phyloP scores from a whole-genome alignment of 2,329 filamentous ascomycete genomes.

The Penicillium rolfsii region DNA sequence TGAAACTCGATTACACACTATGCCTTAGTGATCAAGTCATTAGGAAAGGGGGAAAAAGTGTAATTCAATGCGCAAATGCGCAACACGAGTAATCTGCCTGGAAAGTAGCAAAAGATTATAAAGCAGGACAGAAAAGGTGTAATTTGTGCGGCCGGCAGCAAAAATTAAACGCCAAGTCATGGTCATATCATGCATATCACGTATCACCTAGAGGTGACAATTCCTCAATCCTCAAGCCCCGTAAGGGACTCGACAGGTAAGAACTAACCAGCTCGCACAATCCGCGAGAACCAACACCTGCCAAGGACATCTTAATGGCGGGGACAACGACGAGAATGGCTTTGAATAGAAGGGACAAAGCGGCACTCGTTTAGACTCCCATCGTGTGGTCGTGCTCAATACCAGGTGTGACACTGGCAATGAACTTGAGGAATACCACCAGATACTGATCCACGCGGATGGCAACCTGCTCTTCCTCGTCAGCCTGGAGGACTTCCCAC shows the following conservation, averaged over 20 bases:
- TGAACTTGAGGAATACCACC: slow-evolving; percentile 64
- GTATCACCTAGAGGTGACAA: neutral
- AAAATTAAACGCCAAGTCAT: slow-evolving; percentile 28
- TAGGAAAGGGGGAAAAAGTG: neutral
- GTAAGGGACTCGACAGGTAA: neutral
- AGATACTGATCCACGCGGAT: slow-evolving; percentile 57
- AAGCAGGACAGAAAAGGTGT: neutral
- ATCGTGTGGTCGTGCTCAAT: slow-evolving; percentile 99
- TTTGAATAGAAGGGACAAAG: neutral
- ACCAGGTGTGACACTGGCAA: slow-evolving; percentile 88
- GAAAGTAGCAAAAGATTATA: slow-evolving; percentile 9
- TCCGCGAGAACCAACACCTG: neutral
- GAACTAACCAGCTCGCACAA: neutral
- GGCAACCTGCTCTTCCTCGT: slow-evolving; percentile 52
- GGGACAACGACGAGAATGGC: neutral
- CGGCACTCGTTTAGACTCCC: slow-evolving; percentile 67
- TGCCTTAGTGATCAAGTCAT: neutral
- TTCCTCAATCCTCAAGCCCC: neutral
- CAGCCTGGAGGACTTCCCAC: slow-evolving; percentile 65
- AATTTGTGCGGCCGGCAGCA: slow-evolving; percentile 15
- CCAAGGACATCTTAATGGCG: neutral
- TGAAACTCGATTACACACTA: neutral
- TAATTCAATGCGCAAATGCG: neutral
- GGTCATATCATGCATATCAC: slow-evolving; percentile 28
- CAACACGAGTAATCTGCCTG: slow-evolving; percentile 8